phyloP scores from a whole-genome alignment of 2,329 filamentous ascomycete species.

The Emergomyces orientalis region DNA sequence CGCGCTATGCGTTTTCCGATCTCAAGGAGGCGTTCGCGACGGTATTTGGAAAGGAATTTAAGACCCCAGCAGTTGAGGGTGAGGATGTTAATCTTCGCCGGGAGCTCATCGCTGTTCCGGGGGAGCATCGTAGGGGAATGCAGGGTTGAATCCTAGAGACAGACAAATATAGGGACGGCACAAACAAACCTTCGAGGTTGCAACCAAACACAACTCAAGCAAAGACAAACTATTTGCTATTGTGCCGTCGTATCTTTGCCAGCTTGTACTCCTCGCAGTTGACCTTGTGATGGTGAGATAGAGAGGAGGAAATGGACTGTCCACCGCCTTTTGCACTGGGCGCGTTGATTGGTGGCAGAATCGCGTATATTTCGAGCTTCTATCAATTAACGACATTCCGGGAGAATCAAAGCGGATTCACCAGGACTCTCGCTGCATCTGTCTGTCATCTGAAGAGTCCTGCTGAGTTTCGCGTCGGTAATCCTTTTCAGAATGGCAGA shows the following conservation, averaged over 20 bases:
- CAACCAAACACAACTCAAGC: neutral
- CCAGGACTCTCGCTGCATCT: neutral
- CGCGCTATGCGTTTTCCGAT: slow-evolving; percentile 72
- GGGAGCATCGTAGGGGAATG: slow-evolving; percentile 5
- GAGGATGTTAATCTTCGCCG: slow-evolving; percentile 62
- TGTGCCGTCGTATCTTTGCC: neutral
- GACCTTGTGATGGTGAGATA: no score
- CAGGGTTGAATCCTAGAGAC: neutral
- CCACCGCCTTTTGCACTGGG: slow-evolving; percentile 20
- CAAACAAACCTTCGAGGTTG: neutral
- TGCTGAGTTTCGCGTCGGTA: neutral
- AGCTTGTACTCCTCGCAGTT: no score
- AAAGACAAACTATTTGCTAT: neutral
- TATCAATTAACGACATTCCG: neutral
- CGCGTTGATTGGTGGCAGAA: slow-evolving; percentile 13
- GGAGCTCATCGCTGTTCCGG: slow-evolving; percentile 17
- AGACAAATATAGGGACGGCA: neutral
- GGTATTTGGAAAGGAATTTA: slow-evolving; percentile 71
- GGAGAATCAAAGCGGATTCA: neutral
- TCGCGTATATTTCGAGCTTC: slow-evolving; percentile 4
- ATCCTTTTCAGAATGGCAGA: slow-evolving; percentile 21
- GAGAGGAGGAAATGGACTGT: neutral
- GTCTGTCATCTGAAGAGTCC: neutral
- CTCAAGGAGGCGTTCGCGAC: slow-evolving; percentile 66
- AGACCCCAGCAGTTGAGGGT: slow-evolving; percentile 97